A percentile compares a stretch with the other conserved stretches of the same genome.
phyloP scores from a whole-genome alignment of 768 basidiomycete genomes.

The Collybia sordida region DNA sequence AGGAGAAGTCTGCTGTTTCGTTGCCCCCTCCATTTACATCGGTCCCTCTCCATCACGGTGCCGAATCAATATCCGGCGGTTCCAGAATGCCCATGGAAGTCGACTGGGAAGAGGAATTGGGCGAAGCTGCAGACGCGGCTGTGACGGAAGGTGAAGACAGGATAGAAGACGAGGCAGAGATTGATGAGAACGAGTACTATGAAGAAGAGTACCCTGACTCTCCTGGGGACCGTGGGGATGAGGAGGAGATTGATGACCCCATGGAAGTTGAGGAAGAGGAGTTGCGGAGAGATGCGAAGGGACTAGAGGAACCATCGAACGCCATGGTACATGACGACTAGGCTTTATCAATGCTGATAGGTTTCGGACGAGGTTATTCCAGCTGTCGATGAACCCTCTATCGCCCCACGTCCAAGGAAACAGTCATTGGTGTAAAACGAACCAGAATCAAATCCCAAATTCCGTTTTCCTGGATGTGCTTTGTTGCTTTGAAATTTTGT shows the following conservation, averaged over 20 bases:
- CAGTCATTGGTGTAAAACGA: too few species aligned
- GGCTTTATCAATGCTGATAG: too few species aligned
- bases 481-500: too few species aligned
- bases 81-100: slow-evolving; percentile 31
- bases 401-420: too few species aligned
- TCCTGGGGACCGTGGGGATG: slow-evolving; percentile 33
- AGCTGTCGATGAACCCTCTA: too few species aligned
- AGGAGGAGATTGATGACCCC: slow-evolving; percentile 27
- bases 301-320: slow-evolving; percentile 7
- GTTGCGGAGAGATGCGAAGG: slow-evolving; percentile 11
- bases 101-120: slow-evolving; percentile 23
- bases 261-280: slow-evolving; percentile 37
- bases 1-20: slow-evolving; percentile 30
- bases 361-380: too few species aligned
- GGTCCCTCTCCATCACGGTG: slow-evolving; percentile 20
- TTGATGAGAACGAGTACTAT: slow-evolving; percentile 30
- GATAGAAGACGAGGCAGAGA: slow-evolving; percentile 36
- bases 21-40: slow-evolving; percentile 30
- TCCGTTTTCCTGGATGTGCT: too few species aligned
- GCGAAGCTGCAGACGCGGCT: slow-evolving; percentile 26
- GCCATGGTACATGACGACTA: too few species aligned
- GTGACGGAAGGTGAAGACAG: slow-evolving; percentile 29
- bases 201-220: too few species aligned
- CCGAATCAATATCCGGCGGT: slow-evolving; percentile 27
- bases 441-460: too few species aligned